Conservation (phyloP, 2,329 filamentous ascomycete genomes). For the Aspergillus glaucus region DNA sequence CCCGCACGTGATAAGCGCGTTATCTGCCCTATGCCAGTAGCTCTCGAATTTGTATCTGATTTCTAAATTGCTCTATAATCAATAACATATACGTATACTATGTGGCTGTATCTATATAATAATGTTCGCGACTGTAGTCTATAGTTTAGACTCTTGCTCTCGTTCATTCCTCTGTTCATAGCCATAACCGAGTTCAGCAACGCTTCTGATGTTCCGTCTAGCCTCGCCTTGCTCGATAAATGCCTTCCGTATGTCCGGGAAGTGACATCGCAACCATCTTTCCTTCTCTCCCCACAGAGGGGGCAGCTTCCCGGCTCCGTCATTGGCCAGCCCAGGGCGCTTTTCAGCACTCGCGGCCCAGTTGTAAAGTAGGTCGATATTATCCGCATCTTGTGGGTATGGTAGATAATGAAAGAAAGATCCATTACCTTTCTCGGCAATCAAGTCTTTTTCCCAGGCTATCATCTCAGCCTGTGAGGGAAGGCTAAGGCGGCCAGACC, state of each 20-base stretch:
- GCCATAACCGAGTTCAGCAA: conserved; percentile 67
- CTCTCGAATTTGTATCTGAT: background rate
- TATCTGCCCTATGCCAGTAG: conserved; percentile 13
- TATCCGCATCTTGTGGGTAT: conserved; percentile 44
- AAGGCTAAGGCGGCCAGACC: conserved; percentile 62
- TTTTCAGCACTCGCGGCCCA: conserved; percentile 35
- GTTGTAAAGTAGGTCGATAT: conserved; percentile 39
- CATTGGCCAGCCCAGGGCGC: conserved; percentile 35
- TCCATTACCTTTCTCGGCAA: conserved; percentile 41
- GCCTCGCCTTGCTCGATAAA: conserved; percentile 62
- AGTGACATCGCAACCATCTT: conserved; percentile 65
- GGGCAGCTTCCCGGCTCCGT: conserved; percentile 57
- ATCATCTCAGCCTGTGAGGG: conserved; percentile 61
- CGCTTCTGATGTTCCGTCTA: conserved; percentile 51
- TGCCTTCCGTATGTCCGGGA: conserved; percentile 62
- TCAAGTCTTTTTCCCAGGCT: conserved; percentile 53
- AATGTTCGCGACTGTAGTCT: background rate
- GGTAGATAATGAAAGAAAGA: conserved; percentile 50
- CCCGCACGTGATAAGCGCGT: conserved; percentile 26
- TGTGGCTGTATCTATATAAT: background rate
- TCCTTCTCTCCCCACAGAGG: conserved; percentile 65
- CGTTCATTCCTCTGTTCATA: conserved; percentile 40
- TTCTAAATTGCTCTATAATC: background rate
- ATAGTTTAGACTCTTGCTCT: conserved; percentile 5
- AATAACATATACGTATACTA: background rate